Evolutionary conservation across 2,329 filamentous ascomycete genomes (phyloP).

Genomic region (Clonostachys byssicola): DNA sequence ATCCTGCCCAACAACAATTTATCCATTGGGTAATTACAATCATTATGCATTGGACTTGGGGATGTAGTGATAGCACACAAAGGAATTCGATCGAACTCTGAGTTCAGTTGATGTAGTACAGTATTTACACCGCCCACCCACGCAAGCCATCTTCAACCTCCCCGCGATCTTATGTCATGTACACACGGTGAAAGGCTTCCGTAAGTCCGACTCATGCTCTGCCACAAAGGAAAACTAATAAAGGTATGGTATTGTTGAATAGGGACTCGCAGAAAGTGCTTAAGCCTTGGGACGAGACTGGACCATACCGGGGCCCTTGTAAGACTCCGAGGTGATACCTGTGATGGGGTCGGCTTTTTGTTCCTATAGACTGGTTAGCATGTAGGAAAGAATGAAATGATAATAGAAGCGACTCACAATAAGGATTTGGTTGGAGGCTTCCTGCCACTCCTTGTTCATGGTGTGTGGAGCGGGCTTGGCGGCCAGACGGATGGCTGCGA

Average conservation of each 20-base stretch:
- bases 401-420: slow-evolving; percentile 56
- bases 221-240: slow-evolving; percentile 6
- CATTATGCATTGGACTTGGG: too few species aligned
- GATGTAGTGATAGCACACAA: too few species aligned
- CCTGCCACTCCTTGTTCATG: slow-evolving; percentile 97
- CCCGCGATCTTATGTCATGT: too few species aligned
- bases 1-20: background rate
- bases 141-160: background rate
- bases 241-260: background rate
- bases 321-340: slow-evolving; percentile 75
- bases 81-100: background rate
- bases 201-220: background rate
- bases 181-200: too few species aligned
- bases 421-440: slow-evolving; percentile 90
- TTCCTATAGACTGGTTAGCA: slow-evolving; percentile 44
- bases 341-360: slow-evolving; percentile 86
- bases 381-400: background rate
- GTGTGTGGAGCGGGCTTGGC: slow-evolving; percentile 72
- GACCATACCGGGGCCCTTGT: slow-evolving; percentile 73
- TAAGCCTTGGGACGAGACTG: slow-evolving; percentile 57
- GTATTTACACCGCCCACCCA: slow-evolving; percentile 30
- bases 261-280: background rate
- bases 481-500: slow-evolving; percentile 66
- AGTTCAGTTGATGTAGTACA: slow-evolving; percentile 34
- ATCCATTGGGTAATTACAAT: too few species aligned